Percentiles rank a stretch among this genome's conserved stretches.
phyloP scores from a whole-genome alignment of 2,329 filamentous ascomycete genomes.

The Endothia cerciana region DNA sequence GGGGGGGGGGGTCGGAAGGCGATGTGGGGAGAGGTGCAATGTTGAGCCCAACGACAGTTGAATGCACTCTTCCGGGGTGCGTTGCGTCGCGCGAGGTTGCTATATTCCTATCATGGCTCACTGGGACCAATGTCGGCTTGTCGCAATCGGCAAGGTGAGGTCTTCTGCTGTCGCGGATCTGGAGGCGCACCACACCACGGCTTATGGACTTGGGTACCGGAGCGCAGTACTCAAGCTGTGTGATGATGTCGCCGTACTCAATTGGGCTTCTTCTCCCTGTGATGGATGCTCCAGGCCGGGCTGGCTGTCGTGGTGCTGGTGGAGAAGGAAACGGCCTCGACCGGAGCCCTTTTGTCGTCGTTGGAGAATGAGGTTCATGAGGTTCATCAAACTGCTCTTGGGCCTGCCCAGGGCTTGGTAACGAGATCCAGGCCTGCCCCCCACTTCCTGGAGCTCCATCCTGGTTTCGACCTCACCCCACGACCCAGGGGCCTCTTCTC shows the following conservation, averaged over 20 bases:
- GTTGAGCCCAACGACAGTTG: not conserved
- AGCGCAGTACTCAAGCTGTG: not conserved
- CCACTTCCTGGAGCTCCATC: constrained; percentile 7
- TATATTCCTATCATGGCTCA: constrained; percentile 17
- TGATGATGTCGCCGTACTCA: not conserved
- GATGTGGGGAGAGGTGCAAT: not conserved
- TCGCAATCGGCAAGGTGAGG: constrained; percentile 3
- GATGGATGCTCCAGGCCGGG: not conserved
- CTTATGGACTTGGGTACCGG: not conserved
- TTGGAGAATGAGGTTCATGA: not conserved
- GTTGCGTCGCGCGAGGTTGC: constrained; percentile 4
- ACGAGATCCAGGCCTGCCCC: not conserved
- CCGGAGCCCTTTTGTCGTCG: not conserved
- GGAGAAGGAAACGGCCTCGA: not conserved
- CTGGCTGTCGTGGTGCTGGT: not conserved
- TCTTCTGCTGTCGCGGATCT: not conserved
- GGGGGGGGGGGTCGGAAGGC: constrained; percentile 11
- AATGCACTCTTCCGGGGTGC: not conserved
- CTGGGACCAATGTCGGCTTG: not conserved
- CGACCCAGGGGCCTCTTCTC: constrained; percentile 14
- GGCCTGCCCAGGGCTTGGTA: constrained; percentile 3
- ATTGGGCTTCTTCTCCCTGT: not conserved
- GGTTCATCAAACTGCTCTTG: constrained; percentile 2
- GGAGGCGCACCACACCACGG: not conserved
- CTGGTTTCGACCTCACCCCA: constrained; percentile 10